Evolutionary conservation across 495 filamentous ascomycete species (phyloP).

Genomic region (Talaromyces nanjingensis): DNA sequence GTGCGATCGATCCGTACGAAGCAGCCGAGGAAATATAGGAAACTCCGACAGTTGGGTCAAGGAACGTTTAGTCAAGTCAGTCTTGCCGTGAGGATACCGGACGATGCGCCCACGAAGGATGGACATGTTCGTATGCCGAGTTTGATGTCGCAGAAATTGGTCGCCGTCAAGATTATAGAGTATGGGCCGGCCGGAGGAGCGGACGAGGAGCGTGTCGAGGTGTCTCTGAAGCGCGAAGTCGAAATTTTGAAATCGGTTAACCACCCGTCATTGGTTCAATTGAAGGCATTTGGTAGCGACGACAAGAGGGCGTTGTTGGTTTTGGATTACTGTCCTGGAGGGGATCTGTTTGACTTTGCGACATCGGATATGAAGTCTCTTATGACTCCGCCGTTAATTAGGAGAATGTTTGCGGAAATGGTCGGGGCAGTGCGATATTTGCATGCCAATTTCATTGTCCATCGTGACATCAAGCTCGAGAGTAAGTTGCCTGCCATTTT

Average conservation of each 20-base stretch:
- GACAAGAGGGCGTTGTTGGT: constrained; percentile 75
- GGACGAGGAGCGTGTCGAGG: constrained; percentile 80
- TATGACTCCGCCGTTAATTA: constrained; percentile 61
- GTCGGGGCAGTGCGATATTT: constrained; percentile 80
- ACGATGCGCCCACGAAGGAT: constrained; percentile 13
- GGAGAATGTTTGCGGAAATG: constrained; percentile 85
- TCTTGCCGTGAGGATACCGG: constrained; percentile 61
- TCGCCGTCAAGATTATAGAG: constrained; percentile 92
- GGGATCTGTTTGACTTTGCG: constrained; percentile 91
- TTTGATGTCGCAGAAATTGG: constrained; percentile 57
- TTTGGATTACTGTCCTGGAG: constrained; percentile 85
- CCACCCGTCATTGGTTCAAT: constrained; percentile 82
- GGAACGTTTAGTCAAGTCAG: constrained; percentile 94
- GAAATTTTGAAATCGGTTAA: constrained; percentile 82
- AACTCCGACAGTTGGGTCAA: constrained; percentile 74
- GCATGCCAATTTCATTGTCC: constrained; percentile 79
- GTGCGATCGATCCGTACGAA: constrained; percentile 40
- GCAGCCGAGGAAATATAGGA: constrained; percentile 55
- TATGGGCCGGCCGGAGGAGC: constrained; percentile 90
- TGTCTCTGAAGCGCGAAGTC: constrained; percentile 86
- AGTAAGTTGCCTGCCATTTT: constrained; percentile 49
- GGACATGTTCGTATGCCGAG: constrained; percentile 26
- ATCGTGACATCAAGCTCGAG: constrained; percentile 96
- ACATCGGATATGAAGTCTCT: constrained; percentile 49
- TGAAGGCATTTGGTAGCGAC: constrained; percentile 82